These are phyloP conservation scores for Cladosporium sp. DNA, from an alignment of 2,329 filamentous ascomycete species.

Conservation along the genomic window DNA sequence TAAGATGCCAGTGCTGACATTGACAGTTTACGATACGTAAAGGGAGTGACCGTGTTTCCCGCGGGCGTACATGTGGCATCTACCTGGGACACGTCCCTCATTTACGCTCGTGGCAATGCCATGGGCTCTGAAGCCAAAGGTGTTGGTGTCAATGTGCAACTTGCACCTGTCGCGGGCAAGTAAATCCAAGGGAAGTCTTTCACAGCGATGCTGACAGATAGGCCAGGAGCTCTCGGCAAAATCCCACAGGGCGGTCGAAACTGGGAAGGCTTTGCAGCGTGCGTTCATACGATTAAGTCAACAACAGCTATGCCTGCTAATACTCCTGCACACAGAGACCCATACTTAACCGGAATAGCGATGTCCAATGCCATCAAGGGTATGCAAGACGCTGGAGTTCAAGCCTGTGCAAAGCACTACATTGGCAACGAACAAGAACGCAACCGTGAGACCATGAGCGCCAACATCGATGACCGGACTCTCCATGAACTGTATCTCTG, in stretches of 20 bases:
- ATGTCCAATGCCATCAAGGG: conserved; percentile 49
- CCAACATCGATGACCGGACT: conserved; percentile 24
- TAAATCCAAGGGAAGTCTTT: too few relatives aligned
- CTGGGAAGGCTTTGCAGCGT: conserved; percentile 58
- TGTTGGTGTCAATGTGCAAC: conserved; percentile 70
- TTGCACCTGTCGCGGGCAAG: conserved; percentile 70
- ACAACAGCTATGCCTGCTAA: too few relatives aligned
- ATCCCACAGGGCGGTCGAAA: conserved; percentile 14
- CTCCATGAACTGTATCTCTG: conserved; percentile 25
- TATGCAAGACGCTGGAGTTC: conserved; percentile 41
- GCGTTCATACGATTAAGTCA: too few relatives aligned
- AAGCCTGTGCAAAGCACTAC: conserved; percentile 22
- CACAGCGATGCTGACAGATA: background rate
- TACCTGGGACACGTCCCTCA: conserved; percentile 81
- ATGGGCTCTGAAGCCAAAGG: conserved; percentile 68
- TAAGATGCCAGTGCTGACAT: background rate
- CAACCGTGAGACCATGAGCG: conserved; percentile 24
- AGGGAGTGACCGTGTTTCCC: conserved; percentile 81
- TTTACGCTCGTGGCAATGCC: conserved; percentile 74
- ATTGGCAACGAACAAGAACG: conserved; percentile 14
- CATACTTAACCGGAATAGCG: conserved; percentile 52
- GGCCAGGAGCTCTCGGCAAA: conserved; percentile 20
- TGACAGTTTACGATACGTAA: conserved; percentile 66
- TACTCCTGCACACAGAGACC: conserved; percentile 41
- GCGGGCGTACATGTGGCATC: conserved; percentile 84